phyloP scores from a whole-genome alignment of 148 eudicot species.

The Chenopodium quinoa region DNA sequence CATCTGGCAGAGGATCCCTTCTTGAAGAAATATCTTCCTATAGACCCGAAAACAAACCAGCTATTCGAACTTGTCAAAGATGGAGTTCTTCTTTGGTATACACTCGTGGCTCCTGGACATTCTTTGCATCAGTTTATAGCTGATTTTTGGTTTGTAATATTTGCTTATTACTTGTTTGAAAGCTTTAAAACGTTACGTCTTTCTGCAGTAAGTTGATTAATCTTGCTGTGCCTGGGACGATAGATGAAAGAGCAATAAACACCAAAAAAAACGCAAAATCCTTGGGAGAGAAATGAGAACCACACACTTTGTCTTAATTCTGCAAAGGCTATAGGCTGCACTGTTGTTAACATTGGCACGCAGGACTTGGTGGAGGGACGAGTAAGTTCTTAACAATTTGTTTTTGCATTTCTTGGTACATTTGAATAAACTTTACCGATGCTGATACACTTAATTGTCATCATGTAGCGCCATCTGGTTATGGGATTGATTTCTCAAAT shows the following conservation, averaged over 20 bases:
- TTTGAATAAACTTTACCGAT: background rate
- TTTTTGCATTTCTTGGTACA: background rate
- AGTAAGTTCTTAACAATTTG: conserved; percentile 42
- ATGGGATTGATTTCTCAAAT: conserved; percentile 85
- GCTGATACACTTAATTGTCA: conserved; percentile 22
- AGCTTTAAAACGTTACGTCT: conserved; percentile 8
- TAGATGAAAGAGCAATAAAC: conserved; percentile 91
- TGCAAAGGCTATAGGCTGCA: conserved; percentile 96
- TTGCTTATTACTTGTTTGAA: background rate
- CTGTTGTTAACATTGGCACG: conserved; percentile 89
- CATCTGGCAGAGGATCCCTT: conserved; percentile 69
- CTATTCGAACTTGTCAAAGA: conserved; percentile 75
- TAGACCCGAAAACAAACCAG: conserved; percentile 62
- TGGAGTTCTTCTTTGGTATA: conserved; percentile 88
- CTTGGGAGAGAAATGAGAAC: conserved; percentile 95
- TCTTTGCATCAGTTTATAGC: background rate
- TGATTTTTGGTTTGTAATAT: background rate
- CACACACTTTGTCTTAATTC: conserved; percentile 93
- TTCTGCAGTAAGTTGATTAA: conserved; percentile 79
- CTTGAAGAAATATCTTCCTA: conserved; percentile 66
- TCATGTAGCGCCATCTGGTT: conserved; percentile 71
- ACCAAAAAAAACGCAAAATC: conserved; percentile 65
- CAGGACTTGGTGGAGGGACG: conserved; percentile 83
- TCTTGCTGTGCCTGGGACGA: conserved; percentile 88
- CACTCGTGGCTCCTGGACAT: background rate